These are phyloP conservation scores for Ajuga chamaepitys DNA, from an alignment of 257 asterid genomes.

Conservation along the genomic window DNA sequence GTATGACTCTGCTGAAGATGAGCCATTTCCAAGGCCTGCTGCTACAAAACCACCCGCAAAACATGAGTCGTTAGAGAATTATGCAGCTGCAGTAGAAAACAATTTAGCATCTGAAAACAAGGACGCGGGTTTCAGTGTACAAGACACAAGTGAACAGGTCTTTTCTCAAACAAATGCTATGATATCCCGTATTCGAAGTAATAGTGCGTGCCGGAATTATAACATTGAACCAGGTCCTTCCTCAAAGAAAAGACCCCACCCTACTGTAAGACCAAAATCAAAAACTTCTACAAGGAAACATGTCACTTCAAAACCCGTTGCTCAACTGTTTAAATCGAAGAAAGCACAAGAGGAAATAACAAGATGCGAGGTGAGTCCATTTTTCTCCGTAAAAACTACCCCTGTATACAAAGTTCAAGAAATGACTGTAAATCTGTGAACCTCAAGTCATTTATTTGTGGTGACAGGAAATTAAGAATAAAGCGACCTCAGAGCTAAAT, in stretches of 20 bases:
- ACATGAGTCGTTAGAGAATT: conserved; percentile 20
- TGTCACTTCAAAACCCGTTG: conserved; percentile 45
- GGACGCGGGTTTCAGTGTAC: conserved; percentile 19
- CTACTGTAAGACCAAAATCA: conserved; percentile 29
- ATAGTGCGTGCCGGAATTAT: conserved; percentile 47
- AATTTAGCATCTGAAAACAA: conserved; percentile 21
- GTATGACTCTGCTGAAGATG: conserved; percentile 96
- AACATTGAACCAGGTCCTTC: conserved; percentile 41
- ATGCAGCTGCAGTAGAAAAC: conserved; percentile 22
- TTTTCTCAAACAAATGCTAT: conserved; percentile 46
- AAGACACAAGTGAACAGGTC: conserved; percentile 26
- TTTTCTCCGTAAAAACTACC: neutral
- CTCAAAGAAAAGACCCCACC: conserved; percentile 52
- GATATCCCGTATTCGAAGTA: conserved; percentile 55
- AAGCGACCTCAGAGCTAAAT: conserved; percentile 53
- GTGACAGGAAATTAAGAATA: conserved; percentile 49
- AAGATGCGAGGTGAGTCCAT: conserved; percentile 48
- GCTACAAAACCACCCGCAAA: conserved; percentile 24
- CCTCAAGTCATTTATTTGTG: neutral
- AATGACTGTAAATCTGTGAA: neutral
- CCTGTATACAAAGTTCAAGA: neutral
- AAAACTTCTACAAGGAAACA: conserved; percentile 45
- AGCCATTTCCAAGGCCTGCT: conserved; percentile 35
- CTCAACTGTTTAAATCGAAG: conserved; percentile 54
- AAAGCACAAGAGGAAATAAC: conserved; percentile 64